Evolutionary conservation across 1,139 yeast genomes (phyloP).

Genomic region (Suhomyces atakaporum): DNA sequence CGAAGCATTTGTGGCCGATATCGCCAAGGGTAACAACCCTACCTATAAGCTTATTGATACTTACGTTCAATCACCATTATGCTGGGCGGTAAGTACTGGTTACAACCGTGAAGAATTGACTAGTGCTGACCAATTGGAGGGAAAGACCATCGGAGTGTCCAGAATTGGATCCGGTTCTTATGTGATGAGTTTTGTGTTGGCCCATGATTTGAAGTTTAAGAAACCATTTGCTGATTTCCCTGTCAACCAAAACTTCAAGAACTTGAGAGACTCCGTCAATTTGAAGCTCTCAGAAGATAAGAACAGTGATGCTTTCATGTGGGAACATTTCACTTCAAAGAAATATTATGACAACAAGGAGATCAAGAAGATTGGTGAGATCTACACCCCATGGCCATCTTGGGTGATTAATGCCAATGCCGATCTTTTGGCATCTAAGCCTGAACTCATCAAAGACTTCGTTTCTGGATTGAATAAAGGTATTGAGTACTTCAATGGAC

Average conservation of each 20-base stretch:
- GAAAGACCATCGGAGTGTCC: slow-evolving; percentile 74
- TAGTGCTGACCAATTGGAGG: slow-evolving; percentile 54
- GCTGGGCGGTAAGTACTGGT: slow-evolving; percentile 91
- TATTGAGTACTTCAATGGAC: slow-evolving; percentile 57
- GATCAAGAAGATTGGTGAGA: slow-evolving; percentile 80
- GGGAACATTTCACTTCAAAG: slow-evolving; percentile 92
- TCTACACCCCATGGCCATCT: slow-evolving; percentile 95
- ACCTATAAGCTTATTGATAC: slow-evolving; percentile 77
- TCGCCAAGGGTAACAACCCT: slow-evolving; percentile 64
- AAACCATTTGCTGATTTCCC: slow-evolving; percentile 56
- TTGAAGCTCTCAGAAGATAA: slow-evolving; percentile 35
- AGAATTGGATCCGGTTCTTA: slow-evolving; percentile 91
- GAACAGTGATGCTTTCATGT: slow-evolving; percentile 84
- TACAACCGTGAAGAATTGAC: slow-evolving; percentile 53
- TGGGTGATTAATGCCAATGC: slow-evolving; percentile 73
- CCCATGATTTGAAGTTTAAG: slow-evolving; percentile 53
- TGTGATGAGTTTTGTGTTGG: slow-evolving; percentile 86
- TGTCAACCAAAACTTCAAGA: slow-evolving; percentile 66
- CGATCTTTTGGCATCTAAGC: slow-evolving; percentile 30
- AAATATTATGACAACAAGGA: slow-evolving; percentile 79
- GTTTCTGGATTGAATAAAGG: slow-evolving; percentile 64
- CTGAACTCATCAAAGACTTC: slow-evolving; percentile 41
- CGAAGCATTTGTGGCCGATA: slow-evolving; percentile 85
- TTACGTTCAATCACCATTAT: slow-evolving; percentile 81
- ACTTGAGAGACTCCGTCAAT: slow-evolving; percentile 79